Evolutionary conservation across 23 red algal species (phyloP), one percentile per base, ranked within the genome.

Genomic region (Chondrus crispus): DNA sequence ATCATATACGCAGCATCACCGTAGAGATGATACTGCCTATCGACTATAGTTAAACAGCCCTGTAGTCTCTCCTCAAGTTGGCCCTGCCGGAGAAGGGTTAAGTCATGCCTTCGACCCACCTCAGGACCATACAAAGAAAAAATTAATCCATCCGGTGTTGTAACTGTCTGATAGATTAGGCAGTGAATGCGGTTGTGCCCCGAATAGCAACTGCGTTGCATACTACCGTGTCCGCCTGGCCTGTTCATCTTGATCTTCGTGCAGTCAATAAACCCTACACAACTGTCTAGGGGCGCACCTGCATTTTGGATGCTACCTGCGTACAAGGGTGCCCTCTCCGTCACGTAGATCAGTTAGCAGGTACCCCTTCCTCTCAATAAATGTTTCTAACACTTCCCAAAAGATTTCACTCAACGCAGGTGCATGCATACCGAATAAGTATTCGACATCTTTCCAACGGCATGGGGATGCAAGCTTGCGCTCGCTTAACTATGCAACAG

Each of bases 231-330:
- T 36, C 49, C 47, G 0, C 80, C 80, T 0, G 80, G 49, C n/a
- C 47, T 55, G 24, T 49, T 10, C 80, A 63, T 26, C 26, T 26
- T 33, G 9, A 55, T 28, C 48, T 3, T 62, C 9, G 80, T 84
- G 30, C 80, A 55, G 54, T 84, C 80, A 18, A 55, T 84, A 84
- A 84, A 84, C 28, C 49, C 80, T 14, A 63, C 51, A 22, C 80
- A 84, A 5, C 44, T n/a, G 41, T 62, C 80, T 8, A 84, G 80
- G 39, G 38, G 26, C 10, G 45, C 48, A 13, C 80, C 60, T n/a
- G 26, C 6, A 37, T 77, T 38, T 37, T 2, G 8, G 26, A 77
- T 44, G 44, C 26, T 1, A 10, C 28, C 38, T 77, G 38, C 11
- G 8, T 77, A 77, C 43, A 48, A 48, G 7, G 32, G 29, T 48